Evolutionary conservation across 176 grass and related monocot species (phyloP).

Genomic region (Avena insularis): DNA sequence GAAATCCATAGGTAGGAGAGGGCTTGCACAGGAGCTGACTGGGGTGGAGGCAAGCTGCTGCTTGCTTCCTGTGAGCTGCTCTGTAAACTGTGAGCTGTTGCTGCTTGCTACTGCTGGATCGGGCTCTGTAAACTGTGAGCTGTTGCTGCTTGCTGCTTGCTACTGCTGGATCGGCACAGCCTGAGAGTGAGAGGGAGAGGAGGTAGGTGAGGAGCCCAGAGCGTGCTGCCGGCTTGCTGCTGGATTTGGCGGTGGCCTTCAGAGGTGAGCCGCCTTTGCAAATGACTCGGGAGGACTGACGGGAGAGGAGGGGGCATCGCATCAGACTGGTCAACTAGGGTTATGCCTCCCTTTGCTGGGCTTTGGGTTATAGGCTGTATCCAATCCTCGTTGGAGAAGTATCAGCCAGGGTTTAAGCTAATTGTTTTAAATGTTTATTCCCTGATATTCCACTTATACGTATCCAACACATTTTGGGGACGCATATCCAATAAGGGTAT

Average conservation of each 20-base stretch:
- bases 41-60: not conserved
- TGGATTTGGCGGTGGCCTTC: not conserved
- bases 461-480: not conserved
- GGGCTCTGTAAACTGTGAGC: no score
- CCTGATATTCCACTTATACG: not conserved
- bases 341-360: not conserved
- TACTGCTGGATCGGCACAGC: no score
- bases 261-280: not conserved
- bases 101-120: not conserved
- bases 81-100: no score
- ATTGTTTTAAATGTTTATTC: not conserved
- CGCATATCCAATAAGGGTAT: not conserved
- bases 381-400: not conserved
- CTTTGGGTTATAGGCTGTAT: not conserved
- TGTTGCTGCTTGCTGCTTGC: not conserved
- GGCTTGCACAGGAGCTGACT: not conserved
- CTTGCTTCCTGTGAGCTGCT: not conserved
- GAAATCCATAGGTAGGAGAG: not conserved
- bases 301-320: not conserved
- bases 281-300: not conserved
- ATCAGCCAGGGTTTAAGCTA: not conserved
- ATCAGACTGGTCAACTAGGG: not conserved
- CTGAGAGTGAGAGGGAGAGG: no score
- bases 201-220: no score
- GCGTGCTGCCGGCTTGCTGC: not conserved